phyloP scores from a whole-genome alignment of 2,329 filamentous ascomycete species.

The Venturia effusa region DNA sequence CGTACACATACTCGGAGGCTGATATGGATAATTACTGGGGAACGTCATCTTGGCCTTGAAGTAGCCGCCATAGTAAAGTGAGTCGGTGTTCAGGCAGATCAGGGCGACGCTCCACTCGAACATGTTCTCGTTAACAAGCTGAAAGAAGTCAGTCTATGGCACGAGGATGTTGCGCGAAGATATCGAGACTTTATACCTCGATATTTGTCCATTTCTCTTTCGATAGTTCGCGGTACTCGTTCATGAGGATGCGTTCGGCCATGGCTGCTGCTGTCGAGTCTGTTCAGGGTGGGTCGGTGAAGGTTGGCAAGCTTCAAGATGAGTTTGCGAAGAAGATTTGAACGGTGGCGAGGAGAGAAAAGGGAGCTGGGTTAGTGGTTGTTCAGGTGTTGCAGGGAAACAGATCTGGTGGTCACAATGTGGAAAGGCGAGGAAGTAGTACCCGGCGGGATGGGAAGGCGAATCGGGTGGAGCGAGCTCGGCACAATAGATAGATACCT shows the following conservation, averaged over 20 bases:
- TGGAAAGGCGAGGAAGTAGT: not conserved
- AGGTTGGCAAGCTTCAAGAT: not conserved
- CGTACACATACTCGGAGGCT: slow-evolving; percentile 51
- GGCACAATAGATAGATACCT: not conserved
- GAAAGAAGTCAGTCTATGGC: not conserved
- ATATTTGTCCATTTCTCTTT: slow-evolving; percentile 94
- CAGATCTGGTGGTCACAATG: not conserved
- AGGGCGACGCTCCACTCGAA: slow-evolving; percentile 81
- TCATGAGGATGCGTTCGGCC: slow-evolving; percentile 76
- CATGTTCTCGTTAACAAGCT: slow-evolving; percentile 73
- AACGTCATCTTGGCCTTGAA: slow-evolving; percentile 88
- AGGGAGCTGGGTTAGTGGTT: not conserved
- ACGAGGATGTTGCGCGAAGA: not conserved
- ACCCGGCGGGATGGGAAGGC: not conserved
- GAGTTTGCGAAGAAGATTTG: too few relatives aligned
- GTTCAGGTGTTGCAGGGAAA: not conserved
- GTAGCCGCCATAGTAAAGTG: slow-evolving; percentile 84
- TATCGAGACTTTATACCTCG: slow-evolving; percentile 46
- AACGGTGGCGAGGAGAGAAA: not conserved
- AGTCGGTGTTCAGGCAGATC: slow-evolving; percentile 87
- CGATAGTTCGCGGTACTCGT: slow-evolving; percentile 68
- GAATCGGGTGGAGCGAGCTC: not conserved
- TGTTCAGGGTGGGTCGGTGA: not conserved
- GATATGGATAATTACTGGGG: slow-evolving; percentile 77
- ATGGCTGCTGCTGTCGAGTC: not conserved